Conservation (phyloP, 768 basidiomycete genomes). For the Exsudoporus frostii region DNA sequence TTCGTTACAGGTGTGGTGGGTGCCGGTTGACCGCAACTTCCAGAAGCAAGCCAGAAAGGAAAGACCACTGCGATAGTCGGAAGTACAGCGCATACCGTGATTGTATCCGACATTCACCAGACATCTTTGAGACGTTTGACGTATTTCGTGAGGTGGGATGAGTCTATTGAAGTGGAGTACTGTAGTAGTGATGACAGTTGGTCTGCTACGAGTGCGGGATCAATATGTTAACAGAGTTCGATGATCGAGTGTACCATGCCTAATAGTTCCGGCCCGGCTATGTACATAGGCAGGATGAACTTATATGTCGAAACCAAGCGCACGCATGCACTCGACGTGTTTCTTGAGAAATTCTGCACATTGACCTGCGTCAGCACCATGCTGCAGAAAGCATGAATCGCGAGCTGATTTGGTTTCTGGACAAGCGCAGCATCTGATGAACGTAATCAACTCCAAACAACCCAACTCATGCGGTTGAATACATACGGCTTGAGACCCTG, state of each 20-base stretch:
- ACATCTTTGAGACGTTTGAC: not conserved
- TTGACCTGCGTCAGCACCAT: conserved; percentile 64
- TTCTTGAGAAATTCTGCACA: conserved; percentile 77
- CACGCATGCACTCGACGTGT: conserved; percentile 89
- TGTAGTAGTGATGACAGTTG: not conserved
- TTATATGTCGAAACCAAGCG: conserved; percentile 83
- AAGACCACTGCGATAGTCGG: not conserved
- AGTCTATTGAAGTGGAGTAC: not conserved
- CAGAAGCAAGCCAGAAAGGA: not conserved
- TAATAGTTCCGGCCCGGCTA: not conserved
- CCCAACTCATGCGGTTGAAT: not conserved
- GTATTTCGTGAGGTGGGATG: conserved; percentile 8
- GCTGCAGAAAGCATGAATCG: conserved; percentile 89
- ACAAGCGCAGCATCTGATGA: conserved; percentile 87
- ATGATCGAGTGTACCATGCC: not conserved
- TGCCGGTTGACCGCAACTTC: too few species aligned
- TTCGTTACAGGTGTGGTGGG: not conserved
- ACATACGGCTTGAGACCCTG: conserved; percentile 93
- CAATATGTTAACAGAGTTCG: not conserved
- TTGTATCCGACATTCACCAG: not conserved
- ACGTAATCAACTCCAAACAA: not conserved
- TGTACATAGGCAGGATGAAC: not conserved
- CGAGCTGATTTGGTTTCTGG: conserved; percentile 89
- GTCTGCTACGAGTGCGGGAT: not conserved
- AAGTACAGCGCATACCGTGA: not conserved